Conservation (phyloP, 208 protist genomes). For the Lotmaria passim region DNA sequence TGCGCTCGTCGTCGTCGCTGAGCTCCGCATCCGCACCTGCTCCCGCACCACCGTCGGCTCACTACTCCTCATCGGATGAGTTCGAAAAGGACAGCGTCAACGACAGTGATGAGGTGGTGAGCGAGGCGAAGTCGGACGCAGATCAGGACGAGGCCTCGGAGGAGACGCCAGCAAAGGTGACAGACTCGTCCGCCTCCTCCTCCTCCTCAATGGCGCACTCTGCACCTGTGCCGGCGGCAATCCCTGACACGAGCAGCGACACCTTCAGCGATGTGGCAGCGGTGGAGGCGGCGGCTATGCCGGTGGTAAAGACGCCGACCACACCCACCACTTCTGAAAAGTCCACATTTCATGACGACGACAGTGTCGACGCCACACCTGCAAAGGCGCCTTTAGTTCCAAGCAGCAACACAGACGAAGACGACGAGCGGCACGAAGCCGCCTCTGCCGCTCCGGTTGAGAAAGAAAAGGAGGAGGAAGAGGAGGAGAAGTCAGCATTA, state of each 20-base stretch:
- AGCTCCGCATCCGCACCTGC: constrained; percentile 1
- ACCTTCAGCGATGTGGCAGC: too few relatives aligned
- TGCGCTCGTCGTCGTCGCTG: constrained; percentile 19
- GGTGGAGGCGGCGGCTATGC: not conserved
- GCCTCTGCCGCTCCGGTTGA: too few relatives aligned
- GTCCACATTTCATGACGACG: not conserved
- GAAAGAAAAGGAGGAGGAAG: too few relatives aligned
- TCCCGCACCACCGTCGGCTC: not conserved
- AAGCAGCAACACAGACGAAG: too few relatives aligned
- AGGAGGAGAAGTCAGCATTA: too few relatives aligned
- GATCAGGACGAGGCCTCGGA: not conserved
- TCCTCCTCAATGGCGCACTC: not conserved
- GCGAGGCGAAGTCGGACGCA: not conserved
- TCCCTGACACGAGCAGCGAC: not conserved
- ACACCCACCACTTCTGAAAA: not conserved
- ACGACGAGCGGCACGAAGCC: too few relatives aligned
- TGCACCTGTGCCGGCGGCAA: not conserved
- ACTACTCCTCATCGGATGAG: not conserved
- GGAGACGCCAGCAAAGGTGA: not conserved
- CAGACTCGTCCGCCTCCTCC: not conserved
- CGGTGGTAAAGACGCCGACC: not conserved
- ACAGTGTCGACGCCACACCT: too few relatives aligned
- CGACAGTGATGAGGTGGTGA: not conserved
- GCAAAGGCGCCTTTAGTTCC: not conserved
- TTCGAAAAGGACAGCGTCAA: not conserved